phyloP scores from a whole-genome alignment of 352 stramenopile species.

The Globisporangium nagaii region DNA sequence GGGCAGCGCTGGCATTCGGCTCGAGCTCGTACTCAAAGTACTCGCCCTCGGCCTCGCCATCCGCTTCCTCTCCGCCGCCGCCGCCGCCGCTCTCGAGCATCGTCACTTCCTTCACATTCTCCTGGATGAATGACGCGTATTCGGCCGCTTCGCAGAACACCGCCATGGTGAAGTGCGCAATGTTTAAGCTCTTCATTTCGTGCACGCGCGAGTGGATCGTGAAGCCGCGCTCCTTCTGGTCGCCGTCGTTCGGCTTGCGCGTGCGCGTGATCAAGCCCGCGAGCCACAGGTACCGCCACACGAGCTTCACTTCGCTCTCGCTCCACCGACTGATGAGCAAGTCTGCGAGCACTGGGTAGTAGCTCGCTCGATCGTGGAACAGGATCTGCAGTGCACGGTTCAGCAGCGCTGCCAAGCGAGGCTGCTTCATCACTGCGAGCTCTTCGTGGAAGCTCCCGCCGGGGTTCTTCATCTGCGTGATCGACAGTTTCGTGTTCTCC shows the following conservation, averaged over 20 bases:
- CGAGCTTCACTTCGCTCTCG: conserved; percentile 72
- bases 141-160: conserved; percentile 72
- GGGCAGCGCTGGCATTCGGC: conserved; percentile 37
- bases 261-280: conserved; percentile 67
- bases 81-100: conserved; percentile 12
- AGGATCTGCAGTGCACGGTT: conserved; percentile 78
- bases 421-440: conserved; percentile 39
- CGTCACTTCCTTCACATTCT: conserved; percentile 59
- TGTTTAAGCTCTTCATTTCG: conserved; percentile 67
- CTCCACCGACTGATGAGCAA: conserved; percentile 69
- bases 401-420: conserved; percentile 56
- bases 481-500: conserved; percentile 46
- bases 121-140: conserved; percentile 63
- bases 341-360: conserved; percentile 67
- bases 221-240: conserved; percentile 68
- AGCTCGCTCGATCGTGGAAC: conserved; percentile 65
- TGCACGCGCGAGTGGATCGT: conserved; percentile 62
- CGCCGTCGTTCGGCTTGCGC: conserved; percentile 33
- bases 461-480: conserved; percentile 71
- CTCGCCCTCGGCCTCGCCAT: conserved; percentile 14
- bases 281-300: conserved; percentile 83
- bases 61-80: background rate
- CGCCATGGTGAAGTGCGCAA: conserved; percentile 55
- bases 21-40: conserved; percentile 65
- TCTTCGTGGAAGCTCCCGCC: conserved; percentile 69